Conservation (phyloP, 2,329 filamentous ascomycete genomes). For the Lasiodiplodia sp. region DNA sequence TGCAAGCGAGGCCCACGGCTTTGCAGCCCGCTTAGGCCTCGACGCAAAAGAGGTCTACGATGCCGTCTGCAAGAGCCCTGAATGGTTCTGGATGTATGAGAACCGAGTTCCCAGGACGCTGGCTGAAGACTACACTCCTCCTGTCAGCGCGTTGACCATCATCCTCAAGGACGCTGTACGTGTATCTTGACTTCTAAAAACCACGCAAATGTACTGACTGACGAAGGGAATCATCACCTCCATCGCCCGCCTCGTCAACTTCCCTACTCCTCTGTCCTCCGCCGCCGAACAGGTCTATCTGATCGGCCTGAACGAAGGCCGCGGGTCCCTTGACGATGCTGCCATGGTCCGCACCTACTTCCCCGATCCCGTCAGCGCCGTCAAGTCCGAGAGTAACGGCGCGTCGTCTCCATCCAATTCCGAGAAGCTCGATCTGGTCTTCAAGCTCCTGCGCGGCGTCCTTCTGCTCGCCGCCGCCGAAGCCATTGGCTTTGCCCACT, state of each 20-base stretch:
- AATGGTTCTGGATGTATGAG: constrained; percentile 64
- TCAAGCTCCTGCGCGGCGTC: constrained; percentile 44
- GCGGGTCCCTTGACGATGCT: constrained; percentile 62
- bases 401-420: constrained; percentile 36
- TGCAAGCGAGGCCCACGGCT: constrained; percentile 64
- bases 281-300: constrained; percentile 72
- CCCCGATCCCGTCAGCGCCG: constrained; percentile 47
- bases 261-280: constrained; percentile 67
- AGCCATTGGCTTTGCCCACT: constrained; percentile 46
- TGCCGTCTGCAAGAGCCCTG: constrained; percentile 51
- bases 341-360: constrained; percentile 63
- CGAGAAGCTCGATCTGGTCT: constrained; percentile 45
- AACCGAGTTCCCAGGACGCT: constrained; percentile 63
- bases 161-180: constrained; percentile 56
- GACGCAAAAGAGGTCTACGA: constrained; percentile 60
- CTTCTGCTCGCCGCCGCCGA: constrained; percentile 48
- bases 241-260: constrained; percentile 64
- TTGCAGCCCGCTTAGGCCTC: constrained; percentile 61
- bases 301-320: constrained; percentile 65
- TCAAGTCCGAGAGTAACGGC: constrained; percentile 37
- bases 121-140: constrained; percentile 58
- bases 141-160: constrained; percentile 53
- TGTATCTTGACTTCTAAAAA: not conserved
- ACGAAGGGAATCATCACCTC: constrained; percentile 69
- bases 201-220: not conserved